Percentiles rank a stretch among this genome's conserved stretches.
These are phyloP conservation scores for Phytophthora foliorum DNA, from an alignment of 352 stramenopile species.

Conservation along the genomic window DNA sequence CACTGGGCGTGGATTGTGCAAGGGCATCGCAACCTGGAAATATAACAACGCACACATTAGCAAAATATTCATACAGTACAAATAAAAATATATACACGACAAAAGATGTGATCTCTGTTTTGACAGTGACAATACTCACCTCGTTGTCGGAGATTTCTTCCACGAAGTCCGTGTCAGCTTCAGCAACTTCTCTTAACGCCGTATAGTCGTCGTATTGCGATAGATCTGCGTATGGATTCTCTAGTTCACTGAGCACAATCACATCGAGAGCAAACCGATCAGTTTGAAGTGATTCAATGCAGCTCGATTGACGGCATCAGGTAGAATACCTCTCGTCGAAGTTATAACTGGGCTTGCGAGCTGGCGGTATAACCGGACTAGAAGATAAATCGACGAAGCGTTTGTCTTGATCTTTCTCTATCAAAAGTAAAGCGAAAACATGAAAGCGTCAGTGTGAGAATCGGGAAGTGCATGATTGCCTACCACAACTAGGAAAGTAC, in stretches of 20 bases:
- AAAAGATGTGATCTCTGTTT: not conserved
- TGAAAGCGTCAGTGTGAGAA: not conserved
- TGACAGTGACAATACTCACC: constrained; percentile 28
- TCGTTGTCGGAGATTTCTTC: constrained; percentile 82
- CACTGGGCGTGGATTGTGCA: constrained; percentile 24
- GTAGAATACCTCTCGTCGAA: constrained; percentile 25
- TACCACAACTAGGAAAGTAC: not conserved
- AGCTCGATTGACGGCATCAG: not conserved
- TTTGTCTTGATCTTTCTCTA: constrained; percentile 20
- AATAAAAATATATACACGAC: too few species aligned
- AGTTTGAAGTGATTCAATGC: not conserved
- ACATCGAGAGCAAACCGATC: constrained; percentile 5
- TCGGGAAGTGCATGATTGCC: not conserved
- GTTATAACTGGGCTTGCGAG: constrained; percentile 17
- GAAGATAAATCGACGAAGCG: constrained; percentile 52
- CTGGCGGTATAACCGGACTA: constrained; percentile 22
- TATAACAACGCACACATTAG: constrained; percentile 9
- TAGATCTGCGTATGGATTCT: constrained; percentile 54
- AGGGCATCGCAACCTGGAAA: constrained; percentile 14
- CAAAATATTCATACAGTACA: not conserved
- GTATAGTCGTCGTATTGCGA: constrained; percentile 42
- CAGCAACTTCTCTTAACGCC: constrained; percentile 27
- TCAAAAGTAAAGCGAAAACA: not conserved
- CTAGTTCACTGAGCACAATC: constrained; percentile 37
- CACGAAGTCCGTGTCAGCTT: constrained; percentile 40